Percentiles rank a stretch among this genome's conserved stretches.
Conservation (phyloP, 306 rosid species). For the Canavalia ensiformis region DNA sequence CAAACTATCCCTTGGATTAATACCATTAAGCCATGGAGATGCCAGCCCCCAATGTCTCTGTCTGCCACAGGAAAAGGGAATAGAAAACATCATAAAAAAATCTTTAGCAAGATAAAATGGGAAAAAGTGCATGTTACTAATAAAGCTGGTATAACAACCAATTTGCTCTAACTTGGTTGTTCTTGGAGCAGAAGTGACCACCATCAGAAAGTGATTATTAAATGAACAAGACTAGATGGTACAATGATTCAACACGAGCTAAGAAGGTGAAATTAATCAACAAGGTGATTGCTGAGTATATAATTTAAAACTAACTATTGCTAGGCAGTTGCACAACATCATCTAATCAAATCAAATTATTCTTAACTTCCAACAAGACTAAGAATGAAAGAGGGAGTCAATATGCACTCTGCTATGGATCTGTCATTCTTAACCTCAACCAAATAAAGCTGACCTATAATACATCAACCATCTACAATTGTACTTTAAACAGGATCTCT, state of each 20-base stretch:
- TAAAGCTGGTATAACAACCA: slow-evolving; percentile 23
- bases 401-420: background rate
- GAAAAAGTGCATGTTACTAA: slow-evolving; percentile 11
- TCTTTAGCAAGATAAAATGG: slow-evolving; percentile 24
- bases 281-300: slow-evolving; percentile 3
- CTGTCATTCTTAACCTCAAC: slow-evolving; percentile 15
- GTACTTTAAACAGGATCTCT: background rate
- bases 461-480: slow-evolving; percentile 12
- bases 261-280: slow-evolving; percentile 8
- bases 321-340: background rate
- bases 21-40: slow-evolving; percentile 78
- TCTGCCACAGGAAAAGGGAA: slow-evolving; percentile 57
- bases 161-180: slow-evolving; percentile 22
- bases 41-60: slow-evolving; percentile 74
- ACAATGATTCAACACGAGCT: background rate
- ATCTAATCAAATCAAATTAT: slow-evolving; percentile 2
- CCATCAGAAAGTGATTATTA: background rate
- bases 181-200: background rate
- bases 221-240: slow-evolving; percentile 20
- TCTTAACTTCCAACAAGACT: background rate
- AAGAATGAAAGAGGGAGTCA: slow-evolving; percentile 27
- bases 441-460: slow-evolving; percentile 12
- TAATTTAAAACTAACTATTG: slow-evolving; percentile 6
- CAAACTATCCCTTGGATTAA: slow-evolving; percentile 78
- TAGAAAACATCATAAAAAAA: slow-evolving; percentile 29